These are phyloP conservation scores for Meira miltonrushii DNA, from an alignment of 1,284 basidiomycete species.

Conservation along the genomic window DNA sequence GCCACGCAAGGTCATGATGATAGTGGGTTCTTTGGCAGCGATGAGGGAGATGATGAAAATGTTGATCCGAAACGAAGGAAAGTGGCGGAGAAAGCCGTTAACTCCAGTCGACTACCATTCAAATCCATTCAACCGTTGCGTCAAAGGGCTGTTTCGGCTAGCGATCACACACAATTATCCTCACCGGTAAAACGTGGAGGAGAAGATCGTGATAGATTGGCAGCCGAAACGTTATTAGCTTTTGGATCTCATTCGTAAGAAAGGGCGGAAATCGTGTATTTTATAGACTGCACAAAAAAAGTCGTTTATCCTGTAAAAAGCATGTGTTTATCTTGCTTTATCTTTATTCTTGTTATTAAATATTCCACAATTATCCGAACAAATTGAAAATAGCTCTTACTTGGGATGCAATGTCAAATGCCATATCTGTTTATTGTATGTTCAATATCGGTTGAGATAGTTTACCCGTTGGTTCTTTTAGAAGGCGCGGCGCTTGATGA, in stretches of 20 bases:
- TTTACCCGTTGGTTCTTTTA: too few species aligned
- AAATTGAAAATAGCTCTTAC: too few species aligned
- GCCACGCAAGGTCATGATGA: slow-evolving; percentile 4
- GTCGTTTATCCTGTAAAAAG: too few species aligned
- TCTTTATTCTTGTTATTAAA: too few species aligned
- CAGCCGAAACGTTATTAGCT: slow-evolving; percentile 3
- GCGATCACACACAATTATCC: background rate
- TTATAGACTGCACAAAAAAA: too few species aligned
- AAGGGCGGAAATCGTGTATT: too few species aligned
- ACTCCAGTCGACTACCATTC: background rate
- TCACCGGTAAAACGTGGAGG: slow-evolving; percentile 4
- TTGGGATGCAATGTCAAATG: too few species aligned
- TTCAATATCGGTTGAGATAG: too few species aligned
- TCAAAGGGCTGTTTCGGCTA: background rate
- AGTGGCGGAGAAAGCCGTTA: background rate
- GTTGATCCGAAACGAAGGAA: background rate
- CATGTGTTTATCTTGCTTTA: too few species aligned
- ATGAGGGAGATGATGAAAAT: slow-evolving; percentile 6
- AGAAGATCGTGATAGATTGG: slow-evolving; percentile 5
- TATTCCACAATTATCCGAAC: too few species aligned
- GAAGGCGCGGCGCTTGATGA: too few species aligned
- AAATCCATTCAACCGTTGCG: background rate
- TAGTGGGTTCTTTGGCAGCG: slow-evolving; percentile 11
- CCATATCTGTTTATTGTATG: too few species aligned
- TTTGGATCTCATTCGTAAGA: slow-evolving; percentile 1